A percentile compares a stretch with the other conserved stretches of the same genome.
Conservation (phyloP, 352 stramenopile species). For the Phytophthora tentaculata region DNA sequence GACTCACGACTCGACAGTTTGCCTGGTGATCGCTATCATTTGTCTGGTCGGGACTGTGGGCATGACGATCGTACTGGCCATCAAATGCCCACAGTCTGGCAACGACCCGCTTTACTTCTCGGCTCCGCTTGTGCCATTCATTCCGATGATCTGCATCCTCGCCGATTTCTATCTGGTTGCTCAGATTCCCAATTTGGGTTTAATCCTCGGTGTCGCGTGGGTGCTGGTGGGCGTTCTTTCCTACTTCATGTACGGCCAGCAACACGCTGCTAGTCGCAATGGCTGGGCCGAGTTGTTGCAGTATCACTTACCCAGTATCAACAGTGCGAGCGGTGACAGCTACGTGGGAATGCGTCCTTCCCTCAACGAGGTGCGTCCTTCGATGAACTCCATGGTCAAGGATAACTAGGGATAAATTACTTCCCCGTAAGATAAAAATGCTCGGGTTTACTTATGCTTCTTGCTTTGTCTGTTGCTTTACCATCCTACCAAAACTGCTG, state of each 20-base stretch:
- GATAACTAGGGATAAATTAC: constrained; percentile 25
- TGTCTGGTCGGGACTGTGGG: constrained; percentile 37
- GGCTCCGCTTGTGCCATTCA: constrained; percentile 52
- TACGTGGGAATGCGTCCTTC: constrained; percentile 41
- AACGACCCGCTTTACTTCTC: constrained; percentile 43
- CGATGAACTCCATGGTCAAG: constrained; percentile 52
- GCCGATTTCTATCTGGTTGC: constrained; percentile 59
- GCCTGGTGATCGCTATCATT: constrained; percentile 43
- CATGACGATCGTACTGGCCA: constrained; percentile 33
- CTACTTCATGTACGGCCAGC: constrained; percentile 57
- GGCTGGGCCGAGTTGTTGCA: constrained; percentile 48
- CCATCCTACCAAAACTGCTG: constrained; percentile 20
- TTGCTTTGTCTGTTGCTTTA: constrained; percentile 14
- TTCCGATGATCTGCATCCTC: constrained; percentile 50
- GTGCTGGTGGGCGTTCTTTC: constrained; percentile 46
- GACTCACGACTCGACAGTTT: constrained; percentile 29
- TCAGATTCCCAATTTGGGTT: constrained; percentile 48
- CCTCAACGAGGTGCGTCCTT: constrained; percentile 55
- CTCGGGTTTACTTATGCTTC: constrained; percentile 28
- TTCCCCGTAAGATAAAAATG: constrained; percentile 23
- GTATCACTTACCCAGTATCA: constrained; percentile 34
- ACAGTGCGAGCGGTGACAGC: constrained; percentile 38
- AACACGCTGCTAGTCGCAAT: constrained; percentile 46
- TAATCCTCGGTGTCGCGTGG: constrained; percentile 47
- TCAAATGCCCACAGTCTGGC: constrained; percentile 48